Evolutionary conservation across 441 rosid genomes (phyloP).

Genomic region (Dalechampia spathulata): DNA sequence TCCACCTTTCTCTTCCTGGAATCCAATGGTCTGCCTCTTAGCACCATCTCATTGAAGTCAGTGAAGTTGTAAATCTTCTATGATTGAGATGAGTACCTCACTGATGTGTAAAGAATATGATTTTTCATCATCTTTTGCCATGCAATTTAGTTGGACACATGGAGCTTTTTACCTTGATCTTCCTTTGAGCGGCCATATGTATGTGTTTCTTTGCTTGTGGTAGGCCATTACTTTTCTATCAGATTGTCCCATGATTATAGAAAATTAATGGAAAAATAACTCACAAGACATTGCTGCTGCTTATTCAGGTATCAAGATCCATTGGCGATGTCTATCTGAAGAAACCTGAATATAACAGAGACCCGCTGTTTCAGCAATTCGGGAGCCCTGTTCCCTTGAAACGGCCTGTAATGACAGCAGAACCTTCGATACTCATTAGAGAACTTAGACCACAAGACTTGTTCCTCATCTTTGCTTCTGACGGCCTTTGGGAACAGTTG

Average conservation of each 20-base stretch:
- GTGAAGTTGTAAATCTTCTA: conserved; percentile 18
- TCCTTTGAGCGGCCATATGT: background rate
- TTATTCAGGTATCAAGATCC: conserved; percentile 57
- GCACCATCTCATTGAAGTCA: conserved; percentile 22
- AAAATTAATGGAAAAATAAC: background rate
- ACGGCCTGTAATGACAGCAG: conserved; percentile 51
- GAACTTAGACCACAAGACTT: conserved; percentile 36
- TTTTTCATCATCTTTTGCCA: background rate
- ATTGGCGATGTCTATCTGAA: conserved; percentile 63
- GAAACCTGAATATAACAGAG: conserved; percentile 45
- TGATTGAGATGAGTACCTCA: conserved; percentile 24
- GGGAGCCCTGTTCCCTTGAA: conserved; percentile 32
- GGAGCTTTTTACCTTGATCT: conserved; percentile 1
- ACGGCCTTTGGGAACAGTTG: conserved; percentile 72
- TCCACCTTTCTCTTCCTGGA: conserved; percentile 31
- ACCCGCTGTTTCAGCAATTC: conserved; percentile 30
- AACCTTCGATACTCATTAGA: conserved; percentile 42
- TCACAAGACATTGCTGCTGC: no score
- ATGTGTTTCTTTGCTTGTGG: background rate
- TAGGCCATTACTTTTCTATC: background rate
- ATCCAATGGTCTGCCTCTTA: conserved; percentile 31
- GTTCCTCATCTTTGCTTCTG: conserved; percentile 64
- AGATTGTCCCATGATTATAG: background rate
- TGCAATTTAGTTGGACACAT: background rate
- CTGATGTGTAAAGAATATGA: background rate